phyloP scores from a whole-genome alignment of 495 filamentous ascomycete species.

The Penicillium arizonense region DNA sequence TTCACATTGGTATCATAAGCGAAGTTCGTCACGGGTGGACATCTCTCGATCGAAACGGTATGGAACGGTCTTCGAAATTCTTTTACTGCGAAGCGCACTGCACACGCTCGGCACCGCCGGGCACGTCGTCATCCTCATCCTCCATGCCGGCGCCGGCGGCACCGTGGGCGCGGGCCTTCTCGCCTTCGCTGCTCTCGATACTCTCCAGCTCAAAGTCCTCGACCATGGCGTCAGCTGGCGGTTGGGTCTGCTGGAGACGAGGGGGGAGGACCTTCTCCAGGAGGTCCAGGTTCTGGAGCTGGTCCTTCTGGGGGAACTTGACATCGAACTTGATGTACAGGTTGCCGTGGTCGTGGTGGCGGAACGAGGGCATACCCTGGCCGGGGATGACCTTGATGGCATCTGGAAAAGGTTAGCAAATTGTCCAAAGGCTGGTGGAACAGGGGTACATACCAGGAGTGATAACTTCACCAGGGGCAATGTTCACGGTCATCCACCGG shows the following conservation, averaged over 20 bases:
- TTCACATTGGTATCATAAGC: conserved; percentile 47
- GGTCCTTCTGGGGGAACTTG: conserved; percentile 77
- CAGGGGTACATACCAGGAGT: conserved; percentile 69
- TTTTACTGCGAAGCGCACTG: conserved; percentile 96
- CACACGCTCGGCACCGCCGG: conserved; percentile 83
- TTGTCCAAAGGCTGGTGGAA: background rate
- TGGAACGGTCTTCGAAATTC: conserved; percentile 12
- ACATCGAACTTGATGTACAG: conserved; percentile 97
- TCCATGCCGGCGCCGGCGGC: conserved; percentile 67
- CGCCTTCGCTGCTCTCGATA: conserved; percentile 64
- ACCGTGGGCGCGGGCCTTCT: conserved; percentile 70
- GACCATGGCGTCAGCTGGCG: conserved; percentile 80
- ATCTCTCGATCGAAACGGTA: conserved; percentile 11
- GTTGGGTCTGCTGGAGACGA: conserved; percentile 55
- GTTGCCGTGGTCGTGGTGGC: conserved; percentile 95
- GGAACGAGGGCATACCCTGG: conserved; percentile 96
- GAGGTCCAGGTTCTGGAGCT: conserved; percentile 52
- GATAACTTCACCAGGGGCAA: conserved; percentile 91
- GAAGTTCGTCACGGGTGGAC: conserved; percentile 33
- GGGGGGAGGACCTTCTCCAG: conserved; percentile 82
- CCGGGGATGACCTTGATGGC: conserved; percentile 91
- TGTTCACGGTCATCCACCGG: conserved; percentile 88
- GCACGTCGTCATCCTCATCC: conserved; percentile 75
- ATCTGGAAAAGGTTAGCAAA: conserved; percentile 50
- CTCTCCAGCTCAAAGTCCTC: conserved; percentile 85